A percentile compares a stretch with the other conserved stretches of the same genome.
phyloP scores from a whole-genome alignment of 345 rosid genomes.

The Eucalyptus curtisii region DNA sequence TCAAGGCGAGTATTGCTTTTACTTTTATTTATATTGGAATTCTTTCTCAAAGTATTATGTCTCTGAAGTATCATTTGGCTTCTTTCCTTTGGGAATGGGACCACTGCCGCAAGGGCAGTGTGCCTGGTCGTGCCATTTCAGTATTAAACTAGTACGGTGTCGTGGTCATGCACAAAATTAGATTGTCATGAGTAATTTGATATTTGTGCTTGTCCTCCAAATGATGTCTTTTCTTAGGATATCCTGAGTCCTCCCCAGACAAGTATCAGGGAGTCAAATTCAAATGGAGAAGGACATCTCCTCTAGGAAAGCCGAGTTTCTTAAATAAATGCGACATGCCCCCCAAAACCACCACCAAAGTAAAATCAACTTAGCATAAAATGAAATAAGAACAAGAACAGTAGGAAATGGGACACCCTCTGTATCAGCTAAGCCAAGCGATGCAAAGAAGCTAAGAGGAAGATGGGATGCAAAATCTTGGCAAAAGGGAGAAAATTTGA shows the following conservation, averaged over 20 bases:
- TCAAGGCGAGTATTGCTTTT: slow-evolving; percentile 34
- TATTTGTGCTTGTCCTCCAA: not conserved
- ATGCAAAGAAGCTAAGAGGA: not conserved
- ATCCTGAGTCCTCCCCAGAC: not conserved
- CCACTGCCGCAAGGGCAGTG: not conserved
- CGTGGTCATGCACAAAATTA: not conserved
- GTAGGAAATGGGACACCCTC: not conserved
- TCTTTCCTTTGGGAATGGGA: not conserved
- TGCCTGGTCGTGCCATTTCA: not conserved
- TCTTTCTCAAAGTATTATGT: not conserved
- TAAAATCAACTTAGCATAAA: not conserved
- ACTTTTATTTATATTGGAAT: not conserved
- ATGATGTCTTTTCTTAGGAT: not conserved
- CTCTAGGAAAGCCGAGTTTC: not conserved
- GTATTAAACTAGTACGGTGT: not conserved
- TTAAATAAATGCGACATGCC: not conserved
- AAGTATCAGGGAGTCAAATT: not conserved
- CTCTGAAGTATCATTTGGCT: not conserved
- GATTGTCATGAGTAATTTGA: not conserved
- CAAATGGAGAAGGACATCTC: not conserved
- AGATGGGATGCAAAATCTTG: not conserved
- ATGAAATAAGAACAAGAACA: not conserved
- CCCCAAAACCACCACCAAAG: not conserved
- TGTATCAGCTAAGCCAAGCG: not conserved
- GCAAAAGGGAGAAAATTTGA: not conserved